Base-by-base conservation (phyloP, 2,329 filamentous ascomycete genomes). In the Alternaria sp. region DNA sequence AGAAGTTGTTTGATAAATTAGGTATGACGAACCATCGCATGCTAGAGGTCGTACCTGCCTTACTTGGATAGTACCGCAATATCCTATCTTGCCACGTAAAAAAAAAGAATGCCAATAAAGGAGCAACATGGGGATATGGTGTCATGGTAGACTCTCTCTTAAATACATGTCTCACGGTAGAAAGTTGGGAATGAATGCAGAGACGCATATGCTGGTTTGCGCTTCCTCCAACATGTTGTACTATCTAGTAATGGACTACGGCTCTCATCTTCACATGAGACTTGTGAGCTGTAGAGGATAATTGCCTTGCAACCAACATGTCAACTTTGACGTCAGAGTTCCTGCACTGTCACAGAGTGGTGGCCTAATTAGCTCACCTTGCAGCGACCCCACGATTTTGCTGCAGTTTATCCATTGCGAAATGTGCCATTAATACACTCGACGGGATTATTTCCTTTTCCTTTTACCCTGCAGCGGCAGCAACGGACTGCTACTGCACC, bases 201-300 rank as follows among this genome's bases (percentile, higher is more conserved):
- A 48, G 44, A 48, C 29, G 29, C 23, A 48, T 34, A 48, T 48
- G 31, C 44, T 36, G 31, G 44, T 13, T 48, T 33, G 44, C 44
- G 44, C 29, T 26, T 48, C 21, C 31, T 36, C 44, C 33, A 28
- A 40, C 21, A 40, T 10, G 37, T 34, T 34, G 29, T 44, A 29
- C 44, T 48, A n/a, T 14, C 21, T 34, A 31, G 31, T 48, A 34
- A 34, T 36, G 21, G 44, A n/a, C 21, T 48, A 13, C 21, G 10
- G 21, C 21, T 40, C 21, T 24, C 21, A 7, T 40, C 5, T 10
- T 24, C 37, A 40, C 14, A 8, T 40, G 37, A 40, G 13, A 24
- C 21, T 11, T 36, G 3, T 17, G 33, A 7, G 6, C 14, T n/a
- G 2, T 24, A 9, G 21, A 40, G 21, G 6, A 24, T 14, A 21